Base-by-base conservation (phyloP, 2,329 filamentous ascomycete species). In the Fusarium graminum region DNA sequence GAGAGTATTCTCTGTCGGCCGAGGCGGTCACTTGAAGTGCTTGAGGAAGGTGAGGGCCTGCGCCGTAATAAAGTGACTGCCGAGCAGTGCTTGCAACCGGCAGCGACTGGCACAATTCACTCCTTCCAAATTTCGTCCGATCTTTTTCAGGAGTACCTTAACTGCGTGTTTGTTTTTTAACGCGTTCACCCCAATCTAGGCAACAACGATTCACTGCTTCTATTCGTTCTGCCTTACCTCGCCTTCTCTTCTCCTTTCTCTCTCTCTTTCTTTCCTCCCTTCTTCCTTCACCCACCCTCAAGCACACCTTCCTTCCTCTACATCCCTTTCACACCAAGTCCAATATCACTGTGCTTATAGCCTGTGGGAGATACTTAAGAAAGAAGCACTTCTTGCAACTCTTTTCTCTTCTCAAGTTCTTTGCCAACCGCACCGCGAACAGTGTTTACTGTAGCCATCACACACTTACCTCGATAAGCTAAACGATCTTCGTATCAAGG, bases 21-120 rank as follows among this genome's bases (percentile, higher is more conserved):
- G 8, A 29, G 28, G 28, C 11, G n/a, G 34, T 36, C 9, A 36
- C 16, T 36, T 16, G 7, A 2, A 36, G n/a, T 22, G 25, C 17
- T n/a, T 12, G 22, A 22, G 22, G 4, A 22, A 6, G 19, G 4
- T 36, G 7, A 16, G 19, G 41, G 41, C 26, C 26, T 28, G 22
- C 17, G n/a, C 17, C 45, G 19, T 14, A 29, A 38, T 14, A 1
- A 41, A 49, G 36, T 46, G 28, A 44, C 56, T 42, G 46, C 30
- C 65, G n/a, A n/a, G n/a, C n/a, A 57, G 54, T 65, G 64, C 36
- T 49, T 19, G 25, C 25, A 68, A 17, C 59, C 63, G 54, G 41
- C 45, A 59, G 42, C 44, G 17, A 32, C 36, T 40, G 42, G n/a
- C n/a, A 34, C 9, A 16, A 25, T 39, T 51, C 36, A 52, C 59